Conservation (phyloP, 2,329 filamentous ascomycete genomes). For the Aureobasidium sp. region DNA sequence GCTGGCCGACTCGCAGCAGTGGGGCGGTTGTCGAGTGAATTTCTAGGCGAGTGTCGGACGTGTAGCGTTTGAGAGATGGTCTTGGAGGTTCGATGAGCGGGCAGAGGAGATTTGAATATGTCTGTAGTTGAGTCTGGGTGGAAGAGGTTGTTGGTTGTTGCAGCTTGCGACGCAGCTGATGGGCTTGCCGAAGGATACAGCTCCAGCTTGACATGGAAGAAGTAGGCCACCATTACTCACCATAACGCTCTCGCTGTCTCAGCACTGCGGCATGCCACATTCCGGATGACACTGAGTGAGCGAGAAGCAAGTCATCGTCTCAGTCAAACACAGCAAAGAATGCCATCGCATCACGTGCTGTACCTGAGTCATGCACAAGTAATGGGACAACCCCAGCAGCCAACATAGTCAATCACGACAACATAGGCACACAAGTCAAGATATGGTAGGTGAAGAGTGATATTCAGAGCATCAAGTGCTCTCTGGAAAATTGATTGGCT, state of each 20-base stretch:
- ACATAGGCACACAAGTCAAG: background rate
- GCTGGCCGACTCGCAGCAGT: constrained; percentile 12
- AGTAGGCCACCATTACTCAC: constrained; percentile 49
- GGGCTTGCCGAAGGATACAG: constrained; percentile 36
- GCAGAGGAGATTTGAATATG: constrained; percentile 39
- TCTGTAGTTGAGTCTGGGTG: constrained; percentile 34
- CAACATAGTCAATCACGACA: background rate
- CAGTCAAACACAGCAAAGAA: background rate
- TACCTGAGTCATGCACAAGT: constrained; percentile 3
- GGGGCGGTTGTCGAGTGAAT: background rate
- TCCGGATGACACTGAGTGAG: too few species aligned
- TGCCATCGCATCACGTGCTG: constrained; percentile 1
- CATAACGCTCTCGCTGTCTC: constrained; percentile 22
- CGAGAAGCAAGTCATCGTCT: background rate
- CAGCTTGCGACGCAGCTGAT: background rate
- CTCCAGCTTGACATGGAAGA: constrained; percentile 56
- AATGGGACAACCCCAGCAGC: background rate
- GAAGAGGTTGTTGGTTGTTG: constrained; percentile 22
- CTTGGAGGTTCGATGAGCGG: constrained; percentile 33
- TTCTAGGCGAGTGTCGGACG: constrained; percentile 3
- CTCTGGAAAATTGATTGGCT: background rate
- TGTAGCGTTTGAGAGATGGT: constrained; percentile 26
- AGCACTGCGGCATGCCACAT: constrained; percentile 15
- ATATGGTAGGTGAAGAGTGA: background rate
- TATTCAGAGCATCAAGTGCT: constrained; percentile 3